These are phyloP conservation scores for Mycogone perniciosa DNA, from an alignment of 2,329 filamentous ascomycete genomes.

Conservation along the genomic window DNA sequence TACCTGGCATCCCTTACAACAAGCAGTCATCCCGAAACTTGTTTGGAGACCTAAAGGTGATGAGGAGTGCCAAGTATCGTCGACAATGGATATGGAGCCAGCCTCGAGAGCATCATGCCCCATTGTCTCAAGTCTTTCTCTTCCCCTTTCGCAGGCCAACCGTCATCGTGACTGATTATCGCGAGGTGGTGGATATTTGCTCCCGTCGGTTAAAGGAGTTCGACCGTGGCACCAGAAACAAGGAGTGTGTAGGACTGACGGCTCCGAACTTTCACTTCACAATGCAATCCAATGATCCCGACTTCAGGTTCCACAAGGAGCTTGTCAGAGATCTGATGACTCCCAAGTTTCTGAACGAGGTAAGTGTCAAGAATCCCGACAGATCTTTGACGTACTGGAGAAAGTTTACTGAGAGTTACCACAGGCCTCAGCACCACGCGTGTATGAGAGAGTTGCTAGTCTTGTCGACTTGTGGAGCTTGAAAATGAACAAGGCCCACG, in stretches of 20 bases:
- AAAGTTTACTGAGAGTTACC: not conserved
- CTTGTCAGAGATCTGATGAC: conserved; percentile 33
- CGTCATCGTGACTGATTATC: conserved; percentile 28
- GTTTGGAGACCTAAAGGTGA: conserved; percentile 19
- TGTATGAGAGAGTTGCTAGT: conserved; percentile 25
- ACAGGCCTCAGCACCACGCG: conserved; percentile 30
- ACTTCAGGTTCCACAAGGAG: conserved; percentile 27
- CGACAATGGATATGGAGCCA: conserved; percentile 23
- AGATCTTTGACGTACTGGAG: too few relatives aligned
- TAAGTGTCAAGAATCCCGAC: conserved; percentile 4
- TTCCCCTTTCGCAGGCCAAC: conserved; percentile 25
- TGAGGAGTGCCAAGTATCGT: conserved; percentile 16
- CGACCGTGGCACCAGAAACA: conserved; percentile 23
- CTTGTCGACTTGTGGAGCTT: conserved; percentile 30
- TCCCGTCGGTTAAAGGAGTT: conserved; percentile 28
- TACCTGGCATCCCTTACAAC: conserved; percentile 25
- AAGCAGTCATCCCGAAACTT: conserved; percentile 13
- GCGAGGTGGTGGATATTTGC: conserved; percentile 28
- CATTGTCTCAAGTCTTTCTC: conserved; percentile 30
- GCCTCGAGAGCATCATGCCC: conserved; percentile 20
- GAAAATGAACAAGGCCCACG: conserved; percentile 23
- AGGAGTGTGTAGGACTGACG: conserved; percentile 19
- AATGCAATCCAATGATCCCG: conserved; percentile 26
- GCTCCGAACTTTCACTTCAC: conserved; percentile 27
- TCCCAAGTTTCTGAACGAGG: conserved; percentile 27